Base-by-base conservation (phyloP, 2,329 filamentous ascomycete species). In the Exophiala viscosa region DNA sequence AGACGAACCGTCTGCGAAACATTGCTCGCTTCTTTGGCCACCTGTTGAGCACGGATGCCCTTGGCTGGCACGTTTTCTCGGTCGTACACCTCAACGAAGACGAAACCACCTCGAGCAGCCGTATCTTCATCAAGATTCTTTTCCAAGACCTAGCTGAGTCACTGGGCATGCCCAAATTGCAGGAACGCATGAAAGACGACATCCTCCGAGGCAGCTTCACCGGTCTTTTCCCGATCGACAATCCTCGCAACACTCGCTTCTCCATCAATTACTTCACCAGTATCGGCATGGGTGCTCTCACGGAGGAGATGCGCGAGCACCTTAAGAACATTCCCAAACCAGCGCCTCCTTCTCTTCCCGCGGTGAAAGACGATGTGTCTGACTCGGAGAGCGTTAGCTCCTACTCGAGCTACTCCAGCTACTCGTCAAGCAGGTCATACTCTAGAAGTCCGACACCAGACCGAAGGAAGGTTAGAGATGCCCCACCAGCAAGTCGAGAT, bases 191-290 rank as follows among this genome's bases (percentile, higher is more conserved):
- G 71, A 83, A 79, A 60, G 90, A 95, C 62, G 87, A 93, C 39
- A 80, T 83, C 45, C 76, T 97, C 35, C 84, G 86, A 55, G 83
- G 90, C 45, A 87, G 82, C 67, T 83, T 96, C 54, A 83, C 86
- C 35, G 92, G 92, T 28, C 75, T 99, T 39, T 97, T 99, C 77
- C 93, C 93, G 0, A 86, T 78, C 55, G 91, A 97, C 68, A 89
- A 90, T 65, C 83, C 90, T 18, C 85, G 88, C 66, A 93, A 96
- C 71, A 90, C 91, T 35, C 85, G 92, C 48, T 99, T 99, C 77
- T 89, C 91, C 45, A 96, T 99, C 84, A 99, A 99, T 73, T 99
- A 96, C 78, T 97, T 99, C 70, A 99, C 93, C 8, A 93, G 90
- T 65, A 95, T 99, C 64, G 90, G 91, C 53, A 95, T 99, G 88